Conservation (phyloP, 2,329 filamentous ascomycete species). For the Epichloe bromicola region DNA sequence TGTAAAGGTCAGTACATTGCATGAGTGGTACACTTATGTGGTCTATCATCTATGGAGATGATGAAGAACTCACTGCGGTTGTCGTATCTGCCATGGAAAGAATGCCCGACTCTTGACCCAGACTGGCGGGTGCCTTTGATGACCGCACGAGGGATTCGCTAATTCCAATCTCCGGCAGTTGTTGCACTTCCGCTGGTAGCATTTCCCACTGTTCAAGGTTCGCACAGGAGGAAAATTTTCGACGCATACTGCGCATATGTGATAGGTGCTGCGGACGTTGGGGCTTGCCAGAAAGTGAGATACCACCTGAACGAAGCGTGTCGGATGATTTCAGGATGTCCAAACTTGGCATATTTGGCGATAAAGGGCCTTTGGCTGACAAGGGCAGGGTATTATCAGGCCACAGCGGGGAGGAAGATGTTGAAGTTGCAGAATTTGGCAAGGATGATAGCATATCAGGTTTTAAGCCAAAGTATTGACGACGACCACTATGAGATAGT, state of each 20-base stretch:
- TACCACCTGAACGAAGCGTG: background rate
- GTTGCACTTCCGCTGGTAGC: background rate
- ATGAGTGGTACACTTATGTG: background rate
- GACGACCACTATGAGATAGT: background rate
- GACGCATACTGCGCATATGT: background rate
- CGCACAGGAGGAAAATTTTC: background rate
- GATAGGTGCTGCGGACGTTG: background rate
- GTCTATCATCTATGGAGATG: background rate
- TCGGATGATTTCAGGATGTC: background rate
- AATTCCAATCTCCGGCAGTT: background rate
- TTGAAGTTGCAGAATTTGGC: background rate
- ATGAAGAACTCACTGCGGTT: background rate
- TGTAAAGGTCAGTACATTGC: background rate
- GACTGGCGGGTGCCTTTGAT: background rate
- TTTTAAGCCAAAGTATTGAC: background rate
- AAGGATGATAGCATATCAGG: background rate
- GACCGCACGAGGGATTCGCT: background rate
- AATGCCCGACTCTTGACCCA: background rate
- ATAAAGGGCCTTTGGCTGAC: background rate
- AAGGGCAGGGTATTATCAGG: slow-evolving; percentile 1
- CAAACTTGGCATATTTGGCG: background rate
- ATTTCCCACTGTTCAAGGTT: background rate
- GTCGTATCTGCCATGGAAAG: background rate
- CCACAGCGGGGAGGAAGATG: background rate
- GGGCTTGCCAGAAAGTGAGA: background rate